Evolutionary conservation across 768 basidiomycete genomes (phyloP).

Genomic region (Epithele typhae): DNA sequence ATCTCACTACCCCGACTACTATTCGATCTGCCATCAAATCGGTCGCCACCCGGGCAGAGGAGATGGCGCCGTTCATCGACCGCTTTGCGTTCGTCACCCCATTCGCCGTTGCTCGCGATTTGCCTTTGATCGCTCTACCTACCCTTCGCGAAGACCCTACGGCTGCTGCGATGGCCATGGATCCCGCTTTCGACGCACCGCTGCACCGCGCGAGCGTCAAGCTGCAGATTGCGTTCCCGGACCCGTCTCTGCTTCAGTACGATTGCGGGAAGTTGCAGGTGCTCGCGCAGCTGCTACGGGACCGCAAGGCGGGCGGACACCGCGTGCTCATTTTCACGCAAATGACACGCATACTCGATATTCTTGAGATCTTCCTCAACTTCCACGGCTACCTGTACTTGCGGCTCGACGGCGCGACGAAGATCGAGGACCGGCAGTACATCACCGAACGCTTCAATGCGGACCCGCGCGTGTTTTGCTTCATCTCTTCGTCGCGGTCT

Average conservation of each 20-base stretch:
- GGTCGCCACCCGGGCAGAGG: conserved; percentile 51
- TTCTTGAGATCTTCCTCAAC: conserved; percentile 89
- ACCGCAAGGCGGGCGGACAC: conserved; percentile 84
- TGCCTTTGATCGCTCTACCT: conserved; percentile 59
- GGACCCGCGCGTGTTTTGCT: conserved; percentile 76
- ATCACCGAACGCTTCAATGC: conserved; percentile 86
- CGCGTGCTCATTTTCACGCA: conserved; percentile 95
- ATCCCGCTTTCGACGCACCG: conserved; percentile 54
- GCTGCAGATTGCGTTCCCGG: conserved; percentile 90
- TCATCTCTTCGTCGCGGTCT: conserved; percentile 80
- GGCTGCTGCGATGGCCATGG: conserved; percentile 11
- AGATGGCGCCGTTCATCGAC: conserved; percentile 51
- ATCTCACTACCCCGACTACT: conserved; percentile 26
- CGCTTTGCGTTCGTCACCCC: conserved; percentile 82
- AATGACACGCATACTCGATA: conserved; percentile 92
- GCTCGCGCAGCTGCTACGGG: conserved; percentile 71
- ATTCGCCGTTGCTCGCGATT: conserved; percentile 66
- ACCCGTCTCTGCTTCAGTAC: conserved; percentile 84
- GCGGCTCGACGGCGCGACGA: conserved; percentile 91
- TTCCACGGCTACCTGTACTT: conserved; percentile 92
- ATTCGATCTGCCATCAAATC: conserved; percentile 58
- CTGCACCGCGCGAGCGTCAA: conserved; percentile 77
- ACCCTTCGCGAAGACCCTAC: conserved; percentile 29
- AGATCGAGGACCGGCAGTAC: conserved; percentile 90
- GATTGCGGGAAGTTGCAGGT: conserved; percentile 95